Conservation (phyloP, 176 grass and related monocot genomes). For the Ensete glaucum region DNA sequence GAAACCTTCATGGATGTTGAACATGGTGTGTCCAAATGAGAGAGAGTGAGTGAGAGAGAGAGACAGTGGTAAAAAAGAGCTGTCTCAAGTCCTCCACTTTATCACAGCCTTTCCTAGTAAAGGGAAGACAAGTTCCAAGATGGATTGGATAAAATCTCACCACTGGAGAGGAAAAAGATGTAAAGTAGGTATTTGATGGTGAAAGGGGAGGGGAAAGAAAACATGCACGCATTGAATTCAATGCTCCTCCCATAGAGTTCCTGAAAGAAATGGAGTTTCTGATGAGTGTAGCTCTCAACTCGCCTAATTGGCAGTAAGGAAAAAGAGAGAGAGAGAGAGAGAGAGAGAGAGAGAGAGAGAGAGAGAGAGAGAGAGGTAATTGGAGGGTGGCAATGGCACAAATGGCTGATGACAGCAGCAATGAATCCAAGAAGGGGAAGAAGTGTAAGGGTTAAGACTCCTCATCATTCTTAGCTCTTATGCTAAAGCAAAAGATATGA, state of each 20-base stretch:
- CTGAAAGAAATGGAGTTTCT: conserved; percentile 23
- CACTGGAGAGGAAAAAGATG: conserved; percentile 7
- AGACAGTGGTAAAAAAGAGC: background rate
- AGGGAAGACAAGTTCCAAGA: conserved; percentile 26
- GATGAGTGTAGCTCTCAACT: conserved; percentile 29
- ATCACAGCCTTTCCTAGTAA: conserved; percentile 19
- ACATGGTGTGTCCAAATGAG: background rate
- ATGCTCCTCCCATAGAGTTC: conserved; percentile 39
- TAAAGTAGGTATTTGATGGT: conserved; percentile 41
- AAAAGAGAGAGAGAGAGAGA: background rate
- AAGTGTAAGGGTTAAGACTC: no score
- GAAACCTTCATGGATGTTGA: no score
- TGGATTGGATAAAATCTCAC: conserved; percentile 1
- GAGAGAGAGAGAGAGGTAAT: background rate
- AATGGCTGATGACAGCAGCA: background rate
- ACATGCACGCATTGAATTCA: conserved; percentile 54
- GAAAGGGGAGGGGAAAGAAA: conserved; percentile 14
- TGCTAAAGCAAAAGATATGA: no score
- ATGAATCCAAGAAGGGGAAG: no score
- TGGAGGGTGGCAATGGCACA: background rate
- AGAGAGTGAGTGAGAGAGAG: background rate
- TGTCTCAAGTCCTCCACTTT: conserved; percentile 9
- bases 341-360: background rate
- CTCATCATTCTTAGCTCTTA: no score
- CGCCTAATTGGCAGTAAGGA: background rate